These are phyloP conservation scores for Leucoagaricus sp. DNA, from an alignment of 1,284 basidiomycete species.

Conservation along the genomic window DNA sequence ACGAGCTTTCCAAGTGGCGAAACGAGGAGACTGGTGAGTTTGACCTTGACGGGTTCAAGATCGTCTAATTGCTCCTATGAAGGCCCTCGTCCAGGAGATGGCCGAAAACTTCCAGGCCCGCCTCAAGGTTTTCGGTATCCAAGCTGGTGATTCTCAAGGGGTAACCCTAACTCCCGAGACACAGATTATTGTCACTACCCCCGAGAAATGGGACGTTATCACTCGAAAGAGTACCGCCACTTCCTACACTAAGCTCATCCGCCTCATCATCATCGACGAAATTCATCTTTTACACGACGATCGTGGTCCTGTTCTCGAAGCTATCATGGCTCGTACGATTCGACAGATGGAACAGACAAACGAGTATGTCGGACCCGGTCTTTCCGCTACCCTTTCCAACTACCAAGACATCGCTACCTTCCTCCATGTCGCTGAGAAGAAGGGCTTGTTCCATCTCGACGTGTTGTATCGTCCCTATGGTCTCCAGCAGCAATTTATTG, in stretches of 20 bases:
- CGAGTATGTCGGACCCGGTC: too few species aligned
- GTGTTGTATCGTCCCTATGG: slow-evolving; percentile 92
- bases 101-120: too few species aligned
- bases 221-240: slow-evolving; percentile 98
- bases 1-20: slow-evolving; percentile 84
- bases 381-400: slow-evolving; percentile 97
- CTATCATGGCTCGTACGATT: slow-evolving; percentile 90
- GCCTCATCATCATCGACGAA: slow-evolving; percentile 97
- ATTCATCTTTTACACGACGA: slow-evolving; percentile 98
- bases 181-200: slow-evolving; percentile 98
- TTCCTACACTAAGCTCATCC: slow-evolving; percentile 95
- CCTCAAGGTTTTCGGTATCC: slow-evolving; percentile 81
- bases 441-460: slow-evolving; percentile 98
- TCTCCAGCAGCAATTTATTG: slow-evolving; percentile 96
- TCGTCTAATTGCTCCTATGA: slow-evolving; percentile 99
- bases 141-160: slow-evolving; percentile 95
- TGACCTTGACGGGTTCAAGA: slow-evolving; percentile 93
- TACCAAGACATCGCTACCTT: slow-evolving; percentile 99
- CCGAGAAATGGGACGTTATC: slow-evolving; percentile 99
- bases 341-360: too few species aligned
- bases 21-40: slow-evolving; percentile 85
- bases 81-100: too few species aligned
- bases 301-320: slow-evolving; percentile 96
- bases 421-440: slow-evolving; percentile 91
- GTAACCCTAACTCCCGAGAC: slow-evolving; percentile 97